Base-by-base conservation (phyloP, 441 rosid genomes). In the Aleurites moluccanus region DNA sequence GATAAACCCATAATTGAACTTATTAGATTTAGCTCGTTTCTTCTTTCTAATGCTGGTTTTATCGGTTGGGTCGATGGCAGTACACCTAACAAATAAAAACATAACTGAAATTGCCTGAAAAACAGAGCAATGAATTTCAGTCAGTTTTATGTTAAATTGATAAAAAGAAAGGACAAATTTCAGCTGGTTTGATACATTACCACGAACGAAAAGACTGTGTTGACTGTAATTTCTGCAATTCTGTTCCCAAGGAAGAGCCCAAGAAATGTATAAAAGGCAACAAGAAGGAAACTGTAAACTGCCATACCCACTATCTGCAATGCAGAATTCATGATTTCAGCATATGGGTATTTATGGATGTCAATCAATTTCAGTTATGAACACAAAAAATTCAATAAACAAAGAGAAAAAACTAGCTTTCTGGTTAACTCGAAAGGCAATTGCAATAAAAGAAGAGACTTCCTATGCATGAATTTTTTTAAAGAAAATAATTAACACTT, bases 1-100 rank as follows among this genome's bases (percentile, higher is more conserved):
- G 53, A 95, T 80, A 78, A 89, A 90, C 62, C 97, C 88, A 79
- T 87, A 83, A 77, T 90, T 91, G 60, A 95, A 81, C 79, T 86
- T 88, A 73, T 80, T 86, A 27, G 88, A 80, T 75, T 86, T 85
- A 52, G 82, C 76, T 53, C 52, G 86, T 77, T 75, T 89, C 88
- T 74, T 94, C 88, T 81, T 91, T 80, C 79, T 90, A 50, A 81
- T 83, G 80, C 91, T 85, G 80, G 93, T 88, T 64, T 84, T 95
- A 81, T 95, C 99, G 13, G 92, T 90, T 0, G 99, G 97, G 68
- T 95, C 93, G 18, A 86, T 91, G 8, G 95, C 93, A 2, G 97
- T 88, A 74, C 97, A 92, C 81, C 97, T 87, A 77, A 88, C 77
- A 69, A 93, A 95, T 55, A 95, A 79, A 64, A 90, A 85, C 83